phyloP scores from a whole-genome alignment of 805 yeast species.

The Yarrowia alimentaria region DNA sequence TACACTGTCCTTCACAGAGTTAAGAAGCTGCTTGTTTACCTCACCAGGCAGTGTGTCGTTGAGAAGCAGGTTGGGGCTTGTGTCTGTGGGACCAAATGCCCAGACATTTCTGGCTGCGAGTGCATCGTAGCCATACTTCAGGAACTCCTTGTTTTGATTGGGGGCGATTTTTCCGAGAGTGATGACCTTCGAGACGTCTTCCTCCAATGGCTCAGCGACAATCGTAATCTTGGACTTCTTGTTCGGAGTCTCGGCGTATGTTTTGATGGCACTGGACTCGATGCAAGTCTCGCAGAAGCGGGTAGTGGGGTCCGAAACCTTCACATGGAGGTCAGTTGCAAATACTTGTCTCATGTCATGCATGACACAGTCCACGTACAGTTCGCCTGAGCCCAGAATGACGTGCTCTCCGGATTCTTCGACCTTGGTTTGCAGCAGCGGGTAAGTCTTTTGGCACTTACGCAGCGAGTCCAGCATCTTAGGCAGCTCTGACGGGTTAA shows the following conservation, averaged over 20 bases:
- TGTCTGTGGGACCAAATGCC: slow-evolving; percentile 64
- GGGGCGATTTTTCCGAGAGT: slow-evolving; percentile 46
- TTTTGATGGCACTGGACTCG: slow-evolving; percentile 63
- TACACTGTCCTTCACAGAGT: slow-evolving; percentile 52
- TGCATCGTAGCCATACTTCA: slow-evolving; percentile 71
- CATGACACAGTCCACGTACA: slow-evolving; percentile 78
- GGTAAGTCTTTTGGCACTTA: slow-evolving; percentile 58
- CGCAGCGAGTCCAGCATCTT: slow-evolving; percentile 67
- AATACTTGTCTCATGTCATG: slow-evolving; percentile 69
- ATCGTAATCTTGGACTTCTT: slow-evolving; percentile 60
- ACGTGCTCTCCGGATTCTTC: slow-evolving; percentile 90
- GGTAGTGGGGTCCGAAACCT: slow-evolving; percentile 81
- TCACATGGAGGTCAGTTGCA: slow-evolving; percentile 60
- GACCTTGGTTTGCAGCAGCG: slow-evolving; percentile 64
- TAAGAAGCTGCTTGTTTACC: slow-evolving; percentile 54
- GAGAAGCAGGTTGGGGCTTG: slow-evolving; percentile 51
- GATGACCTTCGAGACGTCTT: slow-evolving; percentile 54
- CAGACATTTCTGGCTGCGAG: slow-evolving; percentile 78
- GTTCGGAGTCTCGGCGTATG: slow-evolving; percentile 59
- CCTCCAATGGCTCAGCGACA: slow-evolving; percentile 71
- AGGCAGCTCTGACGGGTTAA: slow-evolving; percentile 74
- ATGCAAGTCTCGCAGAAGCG: slow-evolving; percentile 74
- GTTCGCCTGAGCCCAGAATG: slow-evolving; percentile 79
- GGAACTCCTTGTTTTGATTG: background rate
- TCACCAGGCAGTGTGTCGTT: slow-evolving; percentile 78